phyloP scores from a whole-genome alignment of 2,329 filamentous ascomycete species.

The Graphilbum sp. region DNA sequence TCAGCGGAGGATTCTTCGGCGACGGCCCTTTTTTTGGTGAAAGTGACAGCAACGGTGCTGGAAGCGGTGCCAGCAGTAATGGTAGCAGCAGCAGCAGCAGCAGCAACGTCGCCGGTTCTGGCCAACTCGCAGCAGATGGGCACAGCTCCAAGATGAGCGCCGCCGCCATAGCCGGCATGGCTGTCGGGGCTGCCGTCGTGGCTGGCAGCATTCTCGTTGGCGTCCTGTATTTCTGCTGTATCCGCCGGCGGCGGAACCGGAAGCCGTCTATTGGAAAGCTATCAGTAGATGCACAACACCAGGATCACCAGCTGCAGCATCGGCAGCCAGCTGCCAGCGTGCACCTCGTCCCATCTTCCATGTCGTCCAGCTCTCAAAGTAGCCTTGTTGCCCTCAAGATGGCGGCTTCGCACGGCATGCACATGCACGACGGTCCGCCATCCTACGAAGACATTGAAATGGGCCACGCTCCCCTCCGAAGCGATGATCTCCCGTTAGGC shows the following conservation, averaged over 20 bases:
- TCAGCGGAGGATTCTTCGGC: not conserved
- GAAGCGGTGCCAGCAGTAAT: not conserved
- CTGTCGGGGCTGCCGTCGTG: not conserved
- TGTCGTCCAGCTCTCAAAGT: not conserved
- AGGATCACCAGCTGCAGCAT: too few relatives aligned
- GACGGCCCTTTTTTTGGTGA: not conserved
- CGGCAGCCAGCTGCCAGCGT: too few relatives aligned
- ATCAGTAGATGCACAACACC: too few relatives aligned
- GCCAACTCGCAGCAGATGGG: not conserved
- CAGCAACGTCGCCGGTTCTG: not conserved
- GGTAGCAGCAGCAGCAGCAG: not conserved
- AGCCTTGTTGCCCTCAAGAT: not conserved
- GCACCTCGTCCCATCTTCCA: too few relatives aligned
- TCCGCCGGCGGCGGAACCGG: not conserved
- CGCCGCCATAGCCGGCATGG: not conserved
- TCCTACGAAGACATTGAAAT: constrained; percentile 1
- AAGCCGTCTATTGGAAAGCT: too few relatives aligned
- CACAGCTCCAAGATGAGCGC: not conserved
- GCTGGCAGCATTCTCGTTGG: not conserved
- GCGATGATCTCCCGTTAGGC: too few relatives aligned
- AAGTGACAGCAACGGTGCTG: not conserved
- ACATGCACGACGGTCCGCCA: not conserved
- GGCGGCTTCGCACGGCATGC: not conserved
- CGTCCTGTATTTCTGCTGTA: not conserved
- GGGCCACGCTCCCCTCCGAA: not conserved